Evolutionary conservation across 129 eudicot genomes (phyloP), one percentile per base, ranked within the genome.

Genomic region (Flaveria robusta): DNA sequence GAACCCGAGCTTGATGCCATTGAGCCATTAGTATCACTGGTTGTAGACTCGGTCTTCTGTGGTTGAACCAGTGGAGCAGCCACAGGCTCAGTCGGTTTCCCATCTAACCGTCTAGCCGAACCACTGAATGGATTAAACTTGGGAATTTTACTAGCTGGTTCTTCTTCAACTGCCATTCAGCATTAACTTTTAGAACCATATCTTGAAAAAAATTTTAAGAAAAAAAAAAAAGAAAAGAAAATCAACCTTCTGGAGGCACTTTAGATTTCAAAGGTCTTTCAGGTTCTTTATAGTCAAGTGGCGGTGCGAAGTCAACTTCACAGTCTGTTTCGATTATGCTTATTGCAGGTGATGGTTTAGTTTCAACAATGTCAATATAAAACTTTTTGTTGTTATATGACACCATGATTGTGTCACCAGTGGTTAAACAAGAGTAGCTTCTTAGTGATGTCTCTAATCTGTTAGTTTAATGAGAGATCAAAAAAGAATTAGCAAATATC

Each of bases 231-330:
- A 51, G 9, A 7, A 1, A 7, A 43, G 8, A 49, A 14, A 74
- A 45, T 9, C 4, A 24, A 91, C 93, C 91, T 86, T 91, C 87
- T 45, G 81, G 81, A 71, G 80, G 86, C 7, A 15, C 27, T 58
- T 83, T 81, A 45, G 79, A 29, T 24, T 64, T 68, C 66, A 70
- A 12, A 26, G 86, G 59, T 81, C 19, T 80, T 83, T 88, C 95
- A 14, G 95, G 92, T 82, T 91, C 95, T 81, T 85, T 80, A 76
- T 88, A 91, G 72, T 91, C 97, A 15, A 91, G 85, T 5, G 97
- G 97, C 76, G 95, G 92, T 8, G 95, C 94, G 75, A 91, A 91
- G 58, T 91, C 97, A 19, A 88, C 97, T 74, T 91, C 97, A 77
- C 97, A 91, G 59, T 91, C 95, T 1, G 95, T 91, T 78, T 88